Evolutionary conservation across 2,329 filamentous ascomycete species (phyloP).

Genomic region (Fusarium siculi): DNA sequence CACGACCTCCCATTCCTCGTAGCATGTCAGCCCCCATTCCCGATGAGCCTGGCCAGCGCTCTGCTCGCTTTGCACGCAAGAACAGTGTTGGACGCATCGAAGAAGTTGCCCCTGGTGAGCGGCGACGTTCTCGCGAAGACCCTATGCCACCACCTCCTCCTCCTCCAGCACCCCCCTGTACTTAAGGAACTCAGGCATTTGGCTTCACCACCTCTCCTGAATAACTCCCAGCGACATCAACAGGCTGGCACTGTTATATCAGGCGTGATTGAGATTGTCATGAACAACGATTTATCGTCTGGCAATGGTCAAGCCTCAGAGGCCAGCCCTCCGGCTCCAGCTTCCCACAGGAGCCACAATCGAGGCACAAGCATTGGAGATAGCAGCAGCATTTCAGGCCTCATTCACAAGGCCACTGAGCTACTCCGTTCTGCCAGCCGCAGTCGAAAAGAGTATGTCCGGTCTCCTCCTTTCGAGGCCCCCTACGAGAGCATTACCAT

Average conservation of each 20-base stretch:
- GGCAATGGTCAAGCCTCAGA: constrained; percentile 34
- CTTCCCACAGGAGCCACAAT: constrained; percentile 60
- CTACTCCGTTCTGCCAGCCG: constrained; percentile 70
- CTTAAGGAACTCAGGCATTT: constrained; percentile 72
- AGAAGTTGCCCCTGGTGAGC: constrained; percentile 54
- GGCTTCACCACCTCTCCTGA: constrained; percentile 67
- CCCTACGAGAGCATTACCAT: constrained; percentile 56
- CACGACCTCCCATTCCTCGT: constrained; percentile 61
- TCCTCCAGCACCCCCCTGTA: constrained; percentile 59
- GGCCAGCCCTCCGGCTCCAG: constrained; percentile 36
- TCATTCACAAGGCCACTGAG: constrained; percentile 68
- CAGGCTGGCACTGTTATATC: constrained; percentile 61
- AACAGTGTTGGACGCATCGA: constrained; percentile 57
- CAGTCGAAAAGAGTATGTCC: constrained; percentile 56
- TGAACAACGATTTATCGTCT: constrained; percentile 60
- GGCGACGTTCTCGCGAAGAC: constrained; percentile 64
- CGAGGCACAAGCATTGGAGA: constrained; percentile 68
- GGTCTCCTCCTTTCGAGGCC: constrained; percentile 46
- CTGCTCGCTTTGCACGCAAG: constrained; percentile 48
- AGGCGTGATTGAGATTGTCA: too few species aligned
- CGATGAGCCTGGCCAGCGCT: constrained; percentile 46
- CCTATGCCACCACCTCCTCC: constrained; percentile 62
- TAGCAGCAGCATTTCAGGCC: constrained; percentile 61
- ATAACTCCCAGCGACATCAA: constrained; percentile 54
- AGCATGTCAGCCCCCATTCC: too few species aligned